A percentile compares a stretch with the other conserved stretches of the same genome.
Evolutionary conservation across 2,329 filamentous ascomycete species (phyloP).

Genomic region (Penicillium sp.): DNA sequence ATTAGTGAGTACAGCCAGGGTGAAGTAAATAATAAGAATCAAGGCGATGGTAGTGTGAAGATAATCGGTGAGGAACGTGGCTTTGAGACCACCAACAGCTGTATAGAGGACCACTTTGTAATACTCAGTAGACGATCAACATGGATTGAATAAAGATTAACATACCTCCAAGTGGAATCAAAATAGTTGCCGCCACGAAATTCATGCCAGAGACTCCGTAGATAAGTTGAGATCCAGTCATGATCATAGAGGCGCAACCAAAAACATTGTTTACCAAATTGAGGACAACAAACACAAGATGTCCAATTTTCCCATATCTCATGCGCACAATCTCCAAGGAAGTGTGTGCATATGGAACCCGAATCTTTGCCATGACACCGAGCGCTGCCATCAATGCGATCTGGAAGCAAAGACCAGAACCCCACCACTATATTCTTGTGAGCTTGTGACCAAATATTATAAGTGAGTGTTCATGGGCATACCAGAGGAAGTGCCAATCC

Average conservation of each 20-base stretch:
- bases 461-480: background rate
- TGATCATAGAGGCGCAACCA: slow-evolving; percentile 49
- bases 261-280: slow-evolving; percentile 48
- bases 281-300: slow-evolving; percentile 44
- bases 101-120: slow-evolving; percentile 48
- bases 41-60: slow-evolving; percentile 51
- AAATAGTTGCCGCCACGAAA: slow-evolving; percentile 47
- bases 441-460: background rate
- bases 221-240: slow-evolving; percentile 48
- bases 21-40: slow-evolving; percentile 52
- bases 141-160: background rate
- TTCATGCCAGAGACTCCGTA: slow-evolving; percentile 52
- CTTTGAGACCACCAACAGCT: slow-evolving; percentile 50
- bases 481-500: slow-evolving; percentile 39
- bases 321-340: slow-evolving; percentile 52
- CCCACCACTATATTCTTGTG: slow-evolving; percentile 32
- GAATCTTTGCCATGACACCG: slow-evolving; percentile 51
- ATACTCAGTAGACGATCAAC: background rate
- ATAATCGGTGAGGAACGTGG: slow-evolving; percentile 52
- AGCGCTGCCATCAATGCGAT: slow-evolving; percentile 53
- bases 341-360: slow-evolving; percentile 54
- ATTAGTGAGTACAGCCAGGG: slow-evolving; percentile 46
- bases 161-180: slow-evolving; percentile 49
- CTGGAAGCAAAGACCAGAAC: slow-evolving; percentile 46
- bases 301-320: slow-evolving; percentile 47